Base-by-base conservation (phyloP, 306 rosid species). In the Acmispon strigosus region DNA sequence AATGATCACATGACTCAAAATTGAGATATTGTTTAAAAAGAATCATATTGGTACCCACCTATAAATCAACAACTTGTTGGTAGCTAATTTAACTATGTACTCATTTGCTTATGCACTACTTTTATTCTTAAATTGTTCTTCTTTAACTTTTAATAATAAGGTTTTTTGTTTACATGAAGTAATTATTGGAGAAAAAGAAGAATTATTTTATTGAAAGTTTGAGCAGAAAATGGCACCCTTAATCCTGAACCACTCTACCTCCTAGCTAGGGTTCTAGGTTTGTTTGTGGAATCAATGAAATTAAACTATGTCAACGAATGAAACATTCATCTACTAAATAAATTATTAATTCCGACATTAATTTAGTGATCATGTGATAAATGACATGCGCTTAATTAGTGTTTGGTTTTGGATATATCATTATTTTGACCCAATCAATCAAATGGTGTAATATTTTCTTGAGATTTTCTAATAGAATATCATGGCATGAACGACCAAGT, bases 391-490 rank as follows among this genome's bases (percentile, higher is more conserved):
- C 18, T 42, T 60, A 32, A 6, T 6, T 32, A 45, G 20, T 73
- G 20, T 24, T n/a, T 29, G 7, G 11, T 8, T 29, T 59, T 48
- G 15, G 60, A 48, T 66, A 52, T 76, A 24, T 66, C 37, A 16
- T 47, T 77, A 67, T 45, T 42, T 69, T 82, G 80, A 78, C 57
- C 73, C 72, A 44, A 58, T 81, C 64, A 60, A 45, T 81, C 64
- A 60, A 45, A 18, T 13, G 6, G 57, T 66, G 2, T 34, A 8
- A 32, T 32, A 32, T 62, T 60, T 50, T 8, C 55, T 6, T 50
- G 9, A 32, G 15, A 55, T 73, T 52, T 57, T 15, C 18, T 39
- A 22, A 52, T 68, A 58, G 19, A 76, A 29, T 57, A 64, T 58
- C 51, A 10, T 50, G 37, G 49, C 52, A 69, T 58, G 67, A 47